A percentile compares a stretch with the other conserved stretches of the same genome.
Evolutionary conservation across 208 protist species (phyloP).

Genomic region (Tritrichomonas musculus): DNA sequence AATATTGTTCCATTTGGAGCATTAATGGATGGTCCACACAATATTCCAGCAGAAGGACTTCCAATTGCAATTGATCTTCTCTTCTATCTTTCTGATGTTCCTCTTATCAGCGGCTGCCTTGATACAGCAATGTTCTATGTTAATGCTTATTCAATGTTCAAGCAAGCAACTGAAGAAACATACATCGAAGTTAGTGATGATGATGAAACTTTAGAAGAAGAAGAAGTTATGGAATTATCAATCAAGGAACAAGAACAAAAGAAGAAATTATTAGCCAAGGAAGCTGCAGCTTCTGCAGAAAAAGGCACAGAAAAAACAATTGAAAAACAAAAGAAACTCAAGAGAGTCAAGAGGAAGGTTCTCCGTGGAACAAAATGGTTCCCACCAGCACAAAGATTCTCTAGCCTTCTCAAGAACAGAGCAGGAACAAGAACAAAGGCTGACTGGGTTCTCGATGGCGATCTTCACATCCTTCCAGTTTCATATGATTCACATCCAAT

Average conservation of each 20-base stretch:
- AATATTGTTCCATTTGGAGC: background rate
- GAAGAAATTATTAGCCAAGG: too few species aligned
- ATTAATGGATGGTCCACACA: background rate
- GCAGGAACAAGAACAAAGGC: background rate
- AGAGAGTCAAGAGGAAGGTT: too few species aligned
- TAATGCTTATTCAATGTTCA: background rate
- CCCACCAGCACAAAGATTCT: background rate
- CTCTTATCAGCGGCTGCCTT: background rate
- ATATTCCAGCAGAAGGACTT: background rate
- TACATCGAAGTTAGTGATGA: background rate
- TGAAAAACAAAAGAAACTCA: too few species aligned
- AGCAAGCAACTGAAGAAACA: background rate
- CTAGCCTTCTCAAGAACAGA: background rate
- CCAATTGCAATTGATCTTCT: background rate
- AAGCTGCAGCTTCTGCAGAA: too few species aligned
- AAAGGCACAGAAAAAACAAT: too few species aligned
- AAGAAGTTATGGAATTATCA: too few species aligned
- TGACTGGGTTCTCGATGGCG: background rate
- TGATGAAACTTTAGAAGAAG: too few species aligned
- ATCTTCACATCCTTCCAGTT: background rate
- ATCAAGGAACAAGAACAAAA: too few species aligned
- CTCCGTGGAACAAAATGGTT: too few species aligned
- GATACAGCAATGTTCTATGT: background rate
- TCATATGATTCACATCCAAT: background rate
- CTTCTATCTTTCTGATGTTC: slow-evolving; percentile 14